Base-by-base conservation (phyloP, 2,329 filamentous ascomycete genomes). In the Nectriaceae sp. region DNA sequence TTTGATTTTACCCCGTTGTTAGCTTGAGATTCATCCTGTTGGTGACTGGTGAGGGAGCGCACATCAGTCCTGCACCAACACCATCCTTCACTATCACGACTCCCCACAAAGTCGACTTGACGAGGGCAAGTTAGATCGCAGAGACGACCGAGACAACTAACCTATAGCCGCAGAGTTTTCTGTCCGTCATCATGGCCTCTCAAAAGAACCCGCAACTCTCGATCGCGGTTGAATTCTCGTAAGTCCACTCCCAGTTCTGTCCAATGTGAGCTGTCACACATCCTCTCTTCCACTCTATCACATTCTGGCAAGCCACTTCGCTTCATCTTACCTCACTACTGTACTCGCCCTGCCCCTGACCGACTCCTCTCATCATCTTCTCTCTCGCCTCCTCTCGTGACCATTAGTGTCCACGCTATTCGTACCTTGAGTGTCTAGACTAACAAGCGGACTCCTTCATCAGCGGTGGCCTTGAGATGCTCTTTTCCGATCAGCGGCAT, bases 391-490 rank as follows among this genome's bases (percentile, higher is more conserved):
- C 22, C 40, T 18, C 16, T 11, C 38, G 10, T 10, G 38, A 5
- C 15, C 10, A 10, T 22, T 22, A 10, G 13, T 41, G 8, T 31
- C 26, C 15, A 15, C 26, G 26, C 26, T 31, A 31, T 31, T 8
- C 26, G 26, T 8, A n/a, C 24, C 13, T 13, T 29, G 13, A 29
- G 24, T 29, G 6, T 29, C 6, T 29, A 36, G 16, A 36, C 33
- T 36, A 36, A 36, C 16, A n/a, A 6, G 8, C 16, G 6, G 8
- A 16, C n/a, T 36, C 16, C 49, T 47, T 48, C 49, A 47, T 39
- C 60, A 92, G 94, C 56, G 94, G 94, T 53, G 94, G 94, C 19
- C 82, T 99, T 16, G 94, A 99, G 73, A 88, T 96, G 75, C 85
- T 99, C 56, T 99, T 99, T 73, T 84, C 86, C 24, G 87, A 96